These are phyloP conservation scores for Trichoderma polysporum DNA, from an alignment of 2,329 filamentous ascomycete species.

Conservation along the genomic window DNA sequence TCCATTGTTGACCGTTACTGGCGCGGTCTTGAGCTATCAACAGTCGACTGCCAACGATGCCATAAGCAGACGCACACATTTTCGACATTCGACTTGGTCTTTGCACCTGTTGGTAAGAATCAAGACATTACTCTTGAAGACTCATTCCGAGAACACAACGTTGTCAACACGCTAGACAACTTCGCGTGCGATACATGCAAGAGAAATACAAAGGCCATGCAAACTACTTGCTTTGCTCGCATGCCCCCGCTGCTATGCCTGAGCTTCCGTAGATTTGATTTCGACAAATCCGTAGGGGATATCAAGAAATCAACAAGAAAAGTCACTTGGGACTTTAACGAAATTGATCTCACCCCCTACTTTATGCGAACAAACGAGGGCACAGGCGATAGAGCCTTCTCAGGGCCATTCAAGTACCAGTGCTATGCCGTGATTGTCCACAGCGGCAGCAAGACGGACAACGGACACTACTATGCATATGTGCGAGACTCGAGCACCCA, in stretches of 20 bases:
- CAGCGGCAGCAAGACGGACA: slow-evolving; percentile 62
- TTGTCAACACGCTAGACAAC: slow-evolving; percentile 64
- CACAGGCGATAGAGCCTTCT: slow-evolving; percentile 43
- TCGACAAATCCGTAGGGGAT: slow-evolving; percentile 32
- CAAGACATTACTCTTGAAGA: slow-evolving; percentile 49
- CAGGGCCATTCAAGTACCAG: slow-evolving; percentile 70
- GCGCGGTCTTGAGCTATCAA: slow-evolving; percentile 71
- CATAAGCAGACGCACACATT: slow-evolving; percentile 50
- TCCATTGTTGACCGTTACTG: slow-evolving; percentile 81
- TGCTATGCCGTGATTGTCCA: slow-evolving; percentile 85
- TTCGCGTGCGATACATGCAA: slow-evolving; percentile 77
- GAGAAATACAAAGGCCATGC: slow-evolving; percentile 63
- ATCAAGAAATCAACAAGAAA: slow-evolving; percentile 67
- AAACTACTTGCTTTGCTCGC: slow-evolving; percentile 71
- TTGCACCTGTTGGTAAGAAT: slow-evolving; percentile 40
- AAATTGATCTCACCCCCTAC: slow-evolving; percentile 56
- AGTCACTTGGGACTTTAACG: slow-evolving; percentile 74
- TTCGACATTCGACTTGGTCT: slow-evolving; percentile 54
- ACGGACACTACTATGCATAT: slow-evolving; percentile 78
- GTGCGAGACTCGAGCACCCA: slow-evolving; percentile 56
- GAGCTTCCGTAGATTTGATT: slow-evolving; percentile 63
- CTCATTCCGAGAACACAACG: slow-evolving; percentile 68
- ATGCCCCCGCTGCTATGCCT: slow-evolving; percentile 78
- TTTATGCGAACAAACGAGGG: slow-evolving; percentile 41
- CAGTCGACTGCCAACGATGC: slow-evolving; percentile 64